Evolutionary conservation across 305 asterid species (phyloP), one percentile per base, ranked within the genome.

Genomic region (Caryopteris hybrid): DNA sequence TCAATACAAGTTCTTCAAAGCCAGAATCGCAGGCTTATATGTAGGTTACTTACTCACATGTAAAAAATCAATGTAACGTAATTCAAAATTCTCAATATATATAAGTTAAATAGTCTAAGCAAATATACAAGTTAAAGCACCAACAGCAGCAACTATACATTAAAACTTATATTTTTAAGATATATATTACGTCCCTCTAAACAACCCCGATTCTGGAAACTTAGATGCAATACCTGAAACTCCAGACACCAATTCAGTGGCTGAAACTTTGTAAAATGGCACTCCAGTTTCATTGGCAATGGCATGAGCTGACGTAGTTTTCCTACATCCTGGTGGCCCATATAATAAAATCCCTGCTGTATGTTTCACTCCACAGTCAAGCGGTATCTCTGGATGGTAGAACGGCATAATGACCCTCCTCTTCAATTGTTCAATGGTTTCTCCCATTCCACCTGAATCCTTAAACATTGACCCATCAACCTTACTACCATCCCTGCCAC

Each of bases 281-380:
- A 82, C 81, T 8, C 95, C 80, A 4, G 95, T 76, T 74, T 93
- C 99, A 73, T 93, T 93, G 47, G 98, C 98, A 80, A 93, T 88
- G 53, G 98, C 98, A 55, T 83, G 93, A 79, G 97, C 97, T 74
- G 90, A 83, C 77, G 71, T 88, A 5, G 98, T 90, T 76, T 92
- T 92, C 68, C 98, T 97, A 81, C 98, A 92, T 1, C 98, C 98
- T 10, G 98, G 98, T 17, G 97, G 98, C 8, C 98, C 98, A 4
- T 90, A 89, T 25, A 93, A 78, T 75, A 93, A 73, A 55, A 93
- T 82, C 62, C 98, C 98, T 11, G 89, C 61, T 68, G 84, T 76
- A 5, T 97, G 96, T 76, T 76, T 84, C 54, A 87, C 94, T 34
- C 97, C 97, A 8, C 90, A 78, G 64, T 74, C 68, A 53, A 55